A percentile compares a stretch with the other conserved stretches of the same genome.
Conservation (phyloP, 176 grass and related monocot genomes). For the Zoysia pacifica region DNA sequence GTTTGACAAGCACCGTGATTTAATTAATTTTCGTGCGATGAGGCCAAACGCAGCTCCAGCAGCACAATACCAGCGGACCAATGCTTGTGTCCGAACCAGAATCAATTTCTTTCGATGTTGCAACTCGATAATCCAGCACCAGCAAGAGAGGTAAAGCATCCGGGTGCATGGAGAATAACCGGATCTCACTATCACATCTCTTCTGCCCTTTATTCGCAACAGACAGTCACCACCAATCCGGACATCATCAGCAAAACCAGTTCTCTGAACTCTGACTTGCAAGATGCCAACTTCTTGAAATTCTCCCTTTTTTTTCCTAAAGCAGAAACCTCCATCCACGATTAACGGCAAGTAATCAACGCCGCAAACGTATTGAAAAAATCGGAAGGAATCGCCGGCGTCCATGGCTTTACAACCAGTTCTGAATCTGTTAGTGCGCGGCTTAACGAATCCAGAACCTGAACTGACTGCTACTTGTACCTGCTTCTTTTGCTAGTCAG, state of each 20-base stretch:
- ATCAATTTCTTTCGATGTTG: neutral
- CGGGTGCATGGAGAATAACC: conserved; percentile 23
- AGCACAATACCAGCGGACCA: no score
- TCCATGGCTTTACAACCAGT: neutral
- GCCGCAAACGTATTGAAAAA: neutral
- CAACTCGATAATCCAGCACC: neutral
- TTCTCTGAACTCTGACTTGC: neutral
- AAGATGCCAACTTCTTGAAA: neutral
- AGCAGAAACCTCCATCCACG: neutral
- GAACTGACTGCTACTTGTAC: neutral
- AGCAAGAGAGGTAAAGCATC: neutral
- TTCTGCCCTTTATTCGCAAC: neutral
- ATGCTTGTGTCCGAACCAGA: no score
- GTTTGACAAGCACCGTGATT: no score
- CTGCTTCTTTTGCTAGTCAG: conserved; percentile 17
- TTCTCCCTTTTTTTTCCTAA: neutral
- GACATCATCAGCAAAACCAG: neutral
- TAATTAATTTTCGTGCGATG: no score
- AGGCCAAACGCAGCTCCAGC: no score
- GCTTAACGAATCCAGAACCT: conserved; percentile 27
- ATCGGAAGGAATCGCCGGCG: neutral
- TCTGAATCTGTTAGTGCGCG: neutral
- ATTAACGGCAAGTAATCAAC: neutral
- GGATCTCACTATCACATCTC: neutral
- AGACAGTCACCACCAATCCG: neutral